Percentiles rank a stretch among this genome's conserved stretches.
These are phyloP conservation scores for Glutinoglossum americanum DNA, from an alignment of 495 filamentous ascomycete species.

Conservation along the genomic window DNA sequence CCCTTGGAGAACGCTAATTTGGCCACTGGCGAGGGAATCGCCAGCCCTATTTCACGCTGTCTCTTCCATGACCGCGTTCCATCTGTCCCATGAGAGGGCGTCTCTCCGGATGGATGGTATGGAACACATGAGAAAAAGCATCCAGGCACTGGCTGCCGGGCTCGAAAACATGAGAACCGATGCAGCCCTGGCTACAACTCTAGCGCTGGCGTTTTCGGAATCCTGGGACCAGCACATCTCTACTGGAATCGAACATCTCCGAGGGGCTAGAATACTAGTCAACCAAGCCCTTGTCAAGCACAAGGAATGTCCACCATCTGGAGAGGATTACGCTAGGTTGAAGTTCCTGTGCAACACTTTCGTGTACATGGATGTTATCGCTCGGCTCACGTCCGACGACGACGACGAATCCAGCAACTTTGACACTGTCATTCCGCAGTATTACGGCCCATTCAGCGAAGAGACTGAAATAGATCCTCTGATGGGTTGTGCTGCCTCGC, in stretches of 20 bases:
- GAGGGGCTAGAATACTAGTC: constrained; percentile 45
- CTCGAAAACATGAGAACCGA: constrained; percentile 41
- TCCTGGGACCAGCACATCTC: constrained; percentile 57
- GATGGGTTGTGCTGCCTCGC: constrained; percentile 49
- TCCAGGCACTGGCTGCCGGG: constrained; percentile 32
- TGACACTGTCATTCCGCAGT: constrained; percentile 21
- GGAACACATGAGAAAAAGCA: constrained; percentile 49
- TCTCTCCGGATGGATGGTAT: constrained; percentile 41
- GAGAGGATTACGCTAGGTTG: constrained; percentile 30
- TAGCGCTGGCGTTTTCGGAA: constrained; percentile 56
- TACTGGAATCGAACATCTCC: constrained; percentile 55
- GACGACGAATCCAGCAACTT: constrained; percentile 33
- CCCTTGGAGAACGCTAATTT: constrained; percentile 54
- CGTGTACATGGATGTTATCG: constrained; percentile 70
- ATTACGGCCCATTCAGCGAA: constrained; percentile 19
- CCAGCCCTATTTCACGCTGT: constrained; percentile 58
- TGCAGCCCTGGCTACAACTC: constrained; percentile 49
- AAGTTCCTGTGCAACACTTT: constrained; percentile 58
- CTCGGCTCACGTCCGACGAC: constrained; percentile 45
- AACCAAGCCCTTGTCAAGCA: constrained; percentile 23
- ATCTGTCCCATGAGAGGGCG: constrained; percentile 36
- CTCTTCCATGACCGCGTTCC: constrained; percentile 54
- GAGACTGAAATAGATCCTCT: constrained; percentile 48
- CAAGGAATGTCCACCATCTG: constrained; percentile 13
- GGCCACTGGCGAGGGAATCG: constrained; percentile 44